Base-by-base conservation (phyloP, 2,329 filamentous ascomycete genomes). In the Spiromastix sp. region DNA sequence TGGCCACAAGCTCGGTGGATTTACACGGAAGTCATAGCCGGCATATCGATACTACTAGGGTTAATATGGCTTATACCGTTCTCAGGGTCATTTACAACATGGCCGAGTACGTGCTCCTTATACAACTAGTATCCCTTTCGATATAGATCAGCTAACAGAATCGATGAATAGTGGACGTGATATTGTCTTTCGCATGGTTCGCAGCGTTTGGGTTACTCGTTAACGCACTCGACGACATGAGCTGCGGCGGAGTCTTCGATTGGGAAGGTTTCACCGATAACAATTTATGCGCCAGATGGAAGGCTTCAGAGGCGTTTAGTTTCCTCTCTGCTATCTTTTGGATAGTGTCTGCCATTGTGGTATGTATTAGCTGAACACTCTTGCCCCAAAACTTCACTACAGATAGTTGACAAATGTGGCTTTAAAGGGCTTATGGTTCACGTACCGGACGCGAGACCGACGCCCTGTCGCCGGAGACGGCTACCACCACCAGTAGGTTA, bases 61-160 rank as follows among this genome's bases (percentile, higher is more conserved):
- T 59, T 87, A 17, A 55, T 87, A 42, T 84, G 81, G 74, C 66
- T 86, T 18, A 67, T 87, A 26, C 83, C 83, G 2, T 82, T 83
- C 51, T 71, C 74, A 2, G 63, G 64, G 33, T 70, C 67, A 30
- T 84, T 86, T 57, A 68, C 77, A 42, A 71, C 79, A 57, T 87
- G 79, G 71, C 79, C 78, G 0, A 38, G 60, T 63, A 58, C 12
- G 57, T 48, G 7, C 7, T 30, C 15, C 15, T n/a, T n/a, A n/a
- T n/a, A n/a, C n/a, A n/a, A n/a, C n/a, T n/a, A n/a, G n/a, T n/a
- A n/a, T n/a, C n/a, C n/a, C n/a, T 21, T 18, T 17, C 32, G 11
- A 4, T 15, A 16, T 8, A 4, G 7, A 30, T n/a, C n/a, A n/a
- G 28, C 44, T 42, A 28, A 47, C 26, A 17, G 15, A 11, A n/a